Base-by-base conservation (phyloP, 352 stramenopile species). In the Globisporangium polare region DNA sequence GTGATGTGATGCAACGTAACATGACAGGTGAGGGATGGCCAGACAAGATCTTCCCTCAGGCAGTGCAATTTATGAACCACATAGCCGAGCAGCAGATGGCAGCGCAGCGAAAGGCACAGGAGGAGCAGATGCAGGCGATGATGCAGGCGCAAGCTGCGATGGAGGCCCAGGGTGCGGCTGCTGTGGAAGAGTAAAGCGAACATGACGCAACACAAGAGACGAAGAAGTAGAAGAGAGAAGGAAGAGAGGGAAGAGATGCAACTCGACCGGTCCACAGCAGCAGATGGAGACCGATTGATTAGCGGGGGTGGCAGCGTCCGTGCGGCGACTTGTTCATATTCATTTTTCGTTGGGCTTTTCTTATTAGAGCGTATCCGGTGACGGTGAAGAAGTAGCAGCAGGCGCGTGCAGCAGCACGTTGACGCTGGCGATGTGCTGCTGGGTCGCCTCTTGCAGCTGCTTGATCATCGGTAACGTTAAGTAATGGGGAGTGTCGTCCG, bases 51-150 rank as follows among this genome's bases (percentile, higher is more conserved):
- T 94, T 94, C 73, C 81, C 86, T 22, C 83, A 94, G 73, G 86
- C 86, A 20, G 86, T 94, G 67, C 83, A 92, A 74, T 94, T 92
- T 73, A 89, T 94, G 83, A 94, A 91, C 45, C 86, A 92, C 69
- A 82, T 94, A 60, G 80, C 82, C 12, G 86, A 94, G 60, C 86
- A 94, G 70, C 86, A 94, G 73, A 91, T 89, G 78, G 81, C 79
- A 41, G 76, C 73, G 33, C 86, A 92, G 72, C 76, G 81, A 49
- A 92, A 92, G 72, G 76, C 72, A 35, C 74, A 72, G 4, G 81
- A 92, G 60, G 78, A 68, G 52, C 81, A 92, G 73, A 80, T 92
- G 69, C 80, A 86, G 58, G 80, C 74, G 50, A 80, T 85, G 78
- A 72, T 79, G 65, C 58, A 69, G 7, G 73, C 75, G 15, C 77